phyloP scores from a whole-genome alignment of 129 eudicot species.

The Chrysanthemum makinoi region DNA sequence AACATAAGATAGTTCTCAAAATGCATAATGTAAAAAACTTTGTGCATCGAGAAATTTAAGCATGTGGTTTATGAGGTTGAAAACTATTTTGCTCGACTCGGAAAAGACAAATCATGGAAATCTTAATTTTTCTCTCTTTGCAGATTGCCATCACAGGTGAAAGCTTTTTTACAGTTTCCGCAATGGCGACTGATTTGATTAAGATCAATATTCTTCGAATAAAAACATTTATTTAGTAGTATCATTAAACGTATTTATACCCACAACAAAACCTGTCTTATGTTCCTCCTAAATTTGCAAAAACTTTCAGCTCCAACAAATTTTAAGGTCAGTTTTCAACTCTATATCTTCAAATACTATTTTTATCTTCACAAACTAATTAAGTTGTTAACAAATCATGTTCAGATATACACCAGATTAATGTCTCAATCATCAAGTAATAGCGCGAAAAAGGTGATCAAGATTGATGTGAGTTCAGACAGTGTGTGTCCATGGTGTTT shows the following conservation, averaged over 20 bases:
- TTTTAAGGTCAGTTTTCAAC: constrained; percentile 32
- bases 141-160: constrained; percentile 94
- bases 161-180: constrained; percentile 83
- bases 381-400: constrained; percentile 11
- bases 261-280: constrained; percentile 13
- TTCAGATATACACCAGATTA: constrained; percentile 33
- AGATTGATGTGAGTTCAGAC: constrained; percentile 71
- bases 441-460: constrained; percentile 60
- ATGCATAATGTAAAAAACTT: too few species aligned
- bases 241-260: constrained; percentile 12
- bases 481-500: constrained; percentile 96
- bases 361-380: constrained; percentile 13
- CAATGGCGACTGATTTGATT: constrained; percentile 81
- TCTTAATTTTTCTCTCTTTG: constrained; percentile 3
- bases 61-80: constrained; percentile 1
- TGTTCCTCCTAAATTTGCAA: too few species aligned
- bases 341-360: constrained; percentile 13
- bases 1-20: too few species aligned
- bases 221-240: too few species aligned
- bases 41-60: neutral
- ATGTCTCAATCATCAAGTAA: constrained; percentile 50
- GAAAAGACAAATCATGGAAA: constrained; percentile 4
- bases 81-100: constrained; percentile 3
- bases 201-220: constrained; percentile 85
- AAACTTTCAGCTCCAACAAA: constrained; percentile 21